Evolutionary conservation across 345 rosid species (phyloP), one percentile per base, ranked within the genome.

Genomic region (Eucalyptus fibrosa): DNA sequence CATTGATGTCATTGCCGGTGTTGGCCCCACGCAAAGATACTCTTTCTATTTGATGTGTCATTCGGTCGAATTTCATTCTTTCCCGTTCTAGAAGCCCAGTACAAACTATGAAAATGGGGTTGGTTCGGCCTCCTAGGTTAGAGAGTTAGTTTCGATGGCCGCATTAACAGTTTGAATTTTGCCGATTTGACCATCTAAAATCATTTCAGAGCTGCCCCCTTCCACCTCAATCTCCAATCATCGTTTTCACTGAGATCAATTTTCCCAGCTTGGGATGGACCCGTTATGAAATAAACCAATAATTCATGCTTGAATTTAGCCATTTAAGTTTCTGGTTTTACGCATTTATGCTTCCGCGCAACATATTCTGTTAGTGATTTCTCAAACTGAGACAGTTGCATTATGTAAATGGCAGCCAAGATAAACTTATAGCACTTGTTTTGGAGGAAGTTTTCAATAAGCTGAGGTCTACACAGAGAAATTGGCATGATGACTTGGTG

Each of bases 231-330:
- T 3, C 34, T 62, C 69, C 9, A 62, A 7, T 8, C 17, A 28
- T 62, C 6, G 69, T 62, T 28, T 3, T 59, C 4, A 62, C 9
- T 1, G 1, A 28, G 7, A 13, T 62, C 34, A 12, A 7, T 62
- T 14, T 1, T 55, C 59, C 1, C 2, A 3, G 60, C 28, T 55
- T 23, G 0, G 28, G 28, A 8, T 21, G 0, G 60, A 55, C 60
- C 3, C 2, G 0, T 2, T 1, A 59, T 2, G 30, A 59, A 59
- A 59, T 10, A 24, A 24, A 0, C 1, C 5, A 4, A 24, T 24
- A 59, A 59, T 50, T 50, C 7, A 50, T 50, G 18, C 69, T 30
- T 0, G 69, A 28, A 2, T 30, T 62, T 62, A 62, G 7, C 34
- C 13, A 12, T 62, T 30, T 4, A 30, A 62, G 69, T 62, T 62